A percentile compares a stretch with the other conserved stretches of the same genome.
phyloP scores from a whole-genome alignment of 75 land plant species.

The Sequoiadendron giganteum region DNA sequence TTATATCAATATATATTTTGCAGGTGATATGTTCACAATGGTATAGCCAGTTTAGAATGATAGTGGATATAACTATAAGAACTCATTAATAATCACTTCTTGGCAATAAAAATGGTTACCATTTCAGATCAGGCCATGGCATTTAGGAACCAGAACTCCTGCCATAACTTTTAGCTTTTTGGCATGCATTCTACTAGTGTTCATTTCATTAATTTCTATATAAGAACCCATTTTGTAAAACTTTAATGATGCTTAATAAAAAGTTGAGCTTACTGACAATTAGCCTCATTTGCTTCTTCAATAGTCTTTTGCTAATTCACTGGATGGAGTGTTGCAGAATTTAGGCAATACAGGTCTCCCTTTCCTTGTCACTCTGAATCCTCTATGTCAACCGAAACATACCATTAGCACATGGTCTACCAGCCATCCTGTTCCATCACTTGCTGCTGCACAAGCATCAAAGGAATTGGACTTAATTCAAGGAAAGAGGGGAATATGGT shows the following conservation, averaged over 20 bases:
- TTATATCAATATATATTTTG: not conserved
- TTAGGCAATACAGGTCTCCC: slow-evolving; percentile 66
- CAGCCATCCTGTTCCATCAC: slow-evolving; percentile 89
- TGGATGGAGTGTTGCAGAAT: slow-evolving; percentile 54
- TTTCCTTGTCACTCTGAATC: slow-evolving; percentile 89
- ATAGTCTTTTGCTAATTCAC: not conserved
- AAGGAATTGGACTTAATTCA: slow-evolving; percentile 67
- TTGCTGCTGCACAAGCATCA: slow-evolving; percentile 79
- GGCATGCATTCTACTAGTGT: not conserved
- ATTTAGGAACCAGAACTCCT: not conserved
- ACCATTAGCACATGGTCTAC: slow-evolving; percentile 68
- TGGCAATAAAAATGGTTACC: not conserved
- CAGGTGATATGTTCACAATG: not conserved
- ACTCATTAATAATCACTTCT: not conserved
- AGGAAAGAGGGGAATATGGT: slow-evolving; percentile 94
- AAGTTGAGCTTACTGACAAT: not conserved
- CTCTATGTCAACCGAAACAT: slow-evolving; percentile 51
- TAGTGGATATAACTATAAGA: not conserved
- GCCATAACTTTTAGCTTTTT: not conserved
- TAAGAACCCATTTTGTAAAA: not conserved
- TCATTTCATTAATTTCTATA: not conserved
- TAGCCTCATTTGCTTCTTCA: not conserved
- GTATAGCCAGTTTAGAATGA: not conserved
- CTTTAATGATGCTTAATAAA: not conserved
- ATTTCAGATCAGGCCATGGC: not conserved